Evolutionary conservation across 176 grass and related monocot genomes (phyloP), one percentile per base, ranked within the genome.

Genomic region (Bonia amplexicaulis): DNA sequence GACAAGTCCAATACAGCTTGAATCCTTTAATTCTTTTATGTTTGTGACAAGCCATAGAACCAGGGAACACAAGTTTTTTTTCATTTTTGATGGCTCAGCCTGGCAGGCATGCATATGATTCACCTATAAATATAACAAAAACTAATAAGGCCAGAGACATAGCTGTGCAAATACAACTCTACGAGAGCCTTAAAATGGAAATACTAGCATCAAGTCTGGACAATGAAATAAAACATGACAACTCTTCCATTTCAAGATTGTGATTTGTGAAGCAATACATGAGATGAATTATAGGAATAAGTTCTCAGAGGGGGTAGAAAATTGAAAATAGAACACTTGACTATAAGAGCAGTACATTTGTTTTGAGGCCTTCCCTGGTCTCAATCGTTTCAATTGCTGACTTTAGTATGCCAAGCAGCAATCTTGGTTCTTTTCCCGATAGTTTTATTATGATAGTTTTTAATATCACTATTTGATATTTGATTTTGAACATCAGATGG

Each of bases 311-410:
- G 79, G 15, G 20, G 26, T 71, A 82, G 35, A 52, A 66, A 45
- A 66, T 3, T 66, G 74, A 20, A 86, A 84, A 41, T 5, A 73
- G 41, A 49, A 55, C 16, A 75, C 35, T 17, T 3, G 15, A 55
- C 16, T 66, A 42, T 63, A 84, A 81, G 37, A 64, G 70, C 54
- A 88, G 45, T 90, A 92, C 80, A 76, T 87, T 71, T 66, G 31
- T 41, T 82, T 81, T 66, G 4, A 92, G 46, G 81, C 54, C 46
- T 78, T 97, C 82, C 69, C 59, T 69, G 51, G 31, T 39, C 19
- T 94, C 96, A 19, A 99, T 90, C 69, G 75, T 91, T 88, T 94
- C 91, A 91, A 96, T 51, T 63, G 95, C 81, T 22, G 74, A 83
- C 89, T 93, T 96, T 29, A 99, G 74, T 63, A 92, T 52, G 84